Conservation (phyloP, 2,329 filamentous ascomycete genomes). For the Talaromyces sp. region DNA sequence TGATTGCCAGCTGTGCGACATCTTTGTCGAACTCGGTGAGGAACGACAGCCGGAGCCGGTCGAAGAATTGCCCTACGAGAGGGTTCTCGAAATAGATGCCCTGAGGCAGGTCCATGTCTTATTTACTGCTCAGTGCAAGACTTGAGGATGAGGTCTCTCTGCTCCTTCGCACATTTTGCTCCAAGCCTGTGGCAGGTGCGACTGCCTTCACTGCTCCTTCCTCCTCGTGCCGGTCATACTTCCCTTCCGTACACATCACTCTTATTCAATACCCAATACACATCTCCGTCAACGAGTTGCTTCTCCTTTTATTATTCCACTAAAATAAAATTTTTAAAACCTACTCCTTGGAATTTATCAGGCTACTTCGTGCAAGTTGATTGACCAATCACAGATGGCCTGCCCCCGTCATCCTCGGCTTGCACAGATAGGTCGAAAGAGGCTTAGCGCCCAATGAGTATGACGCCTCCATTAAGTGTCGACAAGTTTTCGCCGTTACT, state of each 20-base stretch:
- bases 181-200: neutral
- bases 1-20: conserved; percentile 25
- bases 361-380: neutral
- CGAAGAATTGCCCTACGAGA: conserved; percentile 10
- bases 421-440: no score
- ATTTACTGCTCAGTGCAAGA: neutral
- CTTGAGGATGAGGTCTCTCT: neutral
- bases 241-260: neutral
- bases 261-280: no score
- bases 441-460: no score
- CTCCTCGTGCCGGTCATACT: neutral
- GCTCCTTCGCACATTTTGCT: neutral
- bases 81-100: neutral
- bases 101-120: neutral
- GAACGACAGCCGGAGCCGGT: conserved; percentile 13
- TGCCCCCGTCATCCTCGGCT: neutral
- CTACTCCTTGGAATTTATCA: neutral
- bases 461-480: no score
- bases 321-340: neutral
- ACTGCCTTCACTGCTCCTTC: neutral
- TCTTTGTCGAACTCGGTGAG: conserved; percentile 15
- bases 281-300: neutral
- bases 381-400: conserved; percentile 6
- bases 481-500: no score
- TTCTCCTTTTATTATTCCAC: neutral